Percentiles rank a stretch among this genome's conserved stretches.
These are phyloP conservation scores for Botrytis deweyae DNA, from an alignment of 2,329 filamentous ascomycete species.

Conservation along the genomic window DNA sequence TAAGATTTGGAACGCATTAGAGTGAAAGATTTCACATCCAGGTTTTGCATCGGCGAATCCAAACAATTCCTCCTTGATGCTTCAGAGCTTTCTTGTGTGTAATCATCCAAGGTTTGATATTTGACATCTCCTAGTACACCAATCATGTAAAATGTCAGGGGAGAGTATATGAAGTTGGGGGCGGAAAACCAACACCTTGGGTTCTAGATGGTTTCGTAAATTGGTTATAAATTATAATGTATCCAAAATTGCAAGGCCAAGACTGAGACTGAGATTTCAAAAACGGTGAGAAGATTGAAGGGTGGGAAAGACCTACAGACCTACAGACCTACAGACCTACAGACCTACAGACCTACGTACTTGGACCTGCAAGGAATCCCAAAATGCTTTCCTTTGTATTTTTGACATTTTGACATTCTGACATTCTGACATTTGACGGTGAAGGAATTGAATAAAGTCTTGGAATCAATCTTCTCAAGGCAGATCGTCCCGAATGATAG, in stretches of 20 bases:
- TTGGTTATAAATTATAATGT: neutral
- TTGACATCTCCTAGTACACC: neutral
- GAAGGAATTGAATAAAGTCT: conserved; percentile 6
- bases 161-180: conserved; percentile 4
- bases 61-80: neutral
- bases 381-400: neutral
- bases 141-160: neutral
- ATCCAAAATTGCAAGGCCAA: neutral
- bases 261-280: neutral
- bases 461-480: conserved; percentile 12
- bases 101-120: neutral
- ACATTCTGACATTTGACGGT: neutral
- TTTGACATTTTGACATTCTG: neutral
- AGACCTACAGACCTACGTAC: neutral
- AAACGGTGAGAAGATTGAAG: neutral
- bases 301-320: neutral
- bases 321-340: neutral
- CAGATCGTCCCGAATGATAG: neutral
- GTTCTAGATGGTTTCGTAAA: conserved; percentile 11
- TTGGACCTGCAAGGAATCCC: neutral
- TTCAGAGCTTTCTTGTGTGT: conserved; percentile 11
- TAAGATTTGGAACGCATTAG: conserved; percentile 10
- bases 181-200: neutral
- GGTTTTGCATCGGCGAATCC: neutral
- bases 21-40: neutral